Evolutionary conservation across 192 early-diverging fungal genomes (phyloP).

Genomic region (Coemansia sp.): DNA sequence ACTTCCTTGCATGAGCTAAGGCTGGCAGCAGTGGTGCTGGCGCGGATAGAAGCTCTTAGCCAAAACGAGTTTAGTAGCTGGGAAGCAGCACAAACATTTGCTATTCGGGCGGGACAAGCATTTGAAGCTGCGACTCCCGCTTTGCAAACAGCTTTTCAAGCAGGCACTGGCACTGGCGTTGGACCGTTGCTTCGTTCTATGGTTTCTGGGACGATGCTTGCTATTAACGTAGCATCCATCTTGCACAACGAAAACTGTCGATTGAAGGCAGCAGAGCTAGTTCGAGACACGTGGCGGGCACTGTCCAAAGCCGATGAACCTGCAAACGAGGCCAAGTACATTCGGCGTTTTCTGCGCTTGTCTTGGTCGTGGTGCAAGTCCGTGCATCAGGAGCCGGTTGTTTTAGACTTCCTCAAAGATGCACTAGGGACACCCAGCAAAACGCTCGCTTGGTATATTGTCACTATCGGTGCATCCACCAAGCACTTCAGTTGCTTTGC

Average conservation of each 20-base stretch:
- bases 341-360: conserved; percentile 19
- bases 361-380: conserved; percentile 42
- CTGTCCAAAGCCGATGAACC: not conserved
- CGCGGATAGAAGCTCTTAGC: conserved; percentile 20
- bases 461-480: conserved; percentile 12
- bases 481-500: not conserved
- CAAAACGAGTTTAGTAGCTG: conserved; percentile 15
- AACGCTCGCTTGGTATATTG: conserved; percentile 3
- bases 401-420: conserved; percentile 5
- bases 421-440: conserved; percentile 23
- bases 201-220: conserved; percentile 25
- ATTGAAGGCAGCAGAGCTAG: conserved; percentile 3
- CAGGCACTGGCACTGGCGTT: no score
- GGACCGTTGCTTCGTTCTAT: conserved; percentile 6
- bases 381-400: conserved; percentile 1
- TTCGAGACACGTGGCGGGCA: conserved; percentile 20
- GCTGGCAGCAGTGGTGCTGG: conserved; percentile 24
- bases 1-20: not conserved
- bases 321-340: conserved; percentile 2
- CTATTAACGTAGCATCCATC: conserved; percentile 22
- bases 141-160: not conserved
- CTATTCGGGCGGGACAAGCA: not conserved
- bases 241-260: not conserved
- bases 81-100: conserved; percentile 18
- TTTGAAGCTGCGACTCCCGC: not conserved